Evolutionary conservation across 2,329 filamentous ascomycete genomes (phyloP).

Genomic region (Fusarium ramigenum): DNA sequence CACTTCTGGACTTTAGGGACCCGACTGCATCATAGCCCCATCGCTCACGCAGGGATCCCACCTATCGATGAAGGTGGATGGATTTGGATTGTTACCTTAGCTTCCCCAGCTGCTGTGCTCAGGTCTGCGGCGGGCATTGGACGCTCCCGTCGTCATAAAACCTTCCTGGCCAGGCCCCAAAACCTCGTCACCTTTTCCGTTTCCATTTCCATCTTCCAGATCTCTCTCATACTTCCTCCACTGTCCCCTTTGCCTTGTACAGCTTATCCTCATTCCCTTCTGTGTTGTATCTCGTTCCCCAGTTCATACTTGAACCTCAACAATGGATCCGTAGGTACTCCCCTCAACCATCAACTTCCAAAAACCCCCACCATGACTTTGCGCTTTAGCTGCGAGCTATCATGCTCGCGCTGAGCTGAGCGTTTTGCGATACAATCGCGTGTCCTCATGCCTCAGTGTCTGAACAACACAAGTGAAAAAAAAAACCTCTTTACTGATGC

Average conservation of each 20-base stretch:
- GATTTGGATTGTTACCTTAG: constrained; percentile 29
- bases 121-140: constrained; percentile 23
- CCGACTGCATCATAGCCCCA: constrained; percentile 44
- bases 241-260: constrained; percentile 11
- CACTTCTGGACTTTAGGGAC: constrained; percentile 1
- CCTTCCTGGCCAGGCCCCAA: constrained; percentile 33
- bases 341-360: constrained; percentile 27
- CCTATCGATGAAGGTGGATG: constrained; percentile 10
- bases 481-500: constrained; percentile 21
- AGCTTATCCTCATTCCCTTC: not conserved
- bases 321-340: constrained; percentile 43
- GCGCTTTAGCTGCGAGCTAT: constrained; percentile 25
- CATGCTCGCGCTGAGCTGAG: constrained; percentile 29
- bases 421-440: constrained; percentile 26
- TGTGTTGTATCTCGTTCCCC: constrained; percentile 9
- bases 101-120: constrained; percentile 30
- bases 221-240: constrained; percentile 18
- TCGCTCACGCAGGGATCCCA: constrained; percentile 36
- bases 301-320: constrained; percentile 30
- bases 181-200: constrained; percentile 37
- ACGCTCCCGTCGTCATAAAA: constrained; percentile 45
- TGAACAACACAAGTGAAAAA: constrained; percentile 1
- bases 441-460: not conserved
- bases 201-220: constrained; percentile 28
- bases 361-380: constrained; percentile 38